These are phyloP conservation scores for Colletotrichum sp. DNA, from an alignment of 2,329 filamentous ascomycete genomes.

Conservation along the genomic window DNA sequence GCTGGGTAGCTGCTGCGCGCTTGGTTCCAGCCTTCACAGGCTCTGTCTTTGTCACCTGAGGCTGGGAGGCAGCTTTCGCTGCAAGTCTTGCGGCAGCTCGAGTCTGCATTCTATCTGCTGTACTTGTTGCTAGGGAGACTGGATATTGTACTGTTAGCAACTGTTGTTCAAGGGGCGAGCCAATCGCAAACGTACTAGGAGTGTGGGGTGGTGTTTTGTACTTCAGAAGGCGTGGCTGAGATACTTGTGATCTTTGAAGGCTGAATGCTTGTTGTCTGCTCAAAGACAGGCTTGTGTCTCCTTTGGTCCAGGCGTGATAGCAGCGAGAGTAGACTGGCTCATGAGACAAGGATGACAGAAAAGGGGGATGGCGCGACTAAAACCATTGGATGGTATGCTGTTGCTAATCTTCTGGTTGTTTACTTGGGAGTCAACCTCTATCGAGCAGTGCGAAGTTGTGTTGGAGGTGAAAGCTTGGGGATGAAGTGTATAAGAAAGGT, in stretches of 20 bases:
- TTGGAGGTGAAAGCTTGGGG: background rate
- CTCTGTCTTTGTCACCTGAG: background rate
- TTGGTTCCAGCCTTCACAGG: background rate
- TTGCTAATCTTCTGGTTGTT: background rate
- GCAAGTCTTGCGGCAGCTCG: background rate
- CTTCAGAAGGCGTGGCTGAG: background rate
- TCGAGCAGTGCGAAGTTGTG: background rate
- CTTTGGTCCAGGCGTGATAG: background rate
- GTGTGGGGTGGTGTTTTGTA: background rate
- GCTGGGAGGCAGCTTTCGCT: background rate
- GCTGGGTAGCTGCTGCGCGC: background rate
- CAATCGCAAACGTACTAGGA: background rate
- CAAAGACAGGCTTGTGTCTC: background rate
- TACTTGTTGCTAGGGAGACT: background rate
- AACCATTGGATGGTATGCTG: background rate
- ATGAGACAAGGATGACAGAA: background rate
- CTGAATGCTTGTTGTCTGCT: background rate
- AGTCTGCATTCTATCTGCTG: background rate
- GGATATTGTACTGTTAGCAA: background rate
- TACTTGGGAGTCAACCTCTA: background rate
- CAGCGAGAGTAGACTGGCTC: background rate
- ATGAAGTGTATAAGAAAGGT: background rate
- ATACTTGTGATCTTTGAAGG: background rate
- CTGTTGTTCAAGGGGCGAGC: background rate
- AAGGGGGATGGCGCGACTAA: background rate